Evolutionary conservation across 2,329 filamentous ascomycete genomes (phyloP), one percentile per base, ranked within the genome.

Genomic region (Fusarium phyllophilum): DNA sequence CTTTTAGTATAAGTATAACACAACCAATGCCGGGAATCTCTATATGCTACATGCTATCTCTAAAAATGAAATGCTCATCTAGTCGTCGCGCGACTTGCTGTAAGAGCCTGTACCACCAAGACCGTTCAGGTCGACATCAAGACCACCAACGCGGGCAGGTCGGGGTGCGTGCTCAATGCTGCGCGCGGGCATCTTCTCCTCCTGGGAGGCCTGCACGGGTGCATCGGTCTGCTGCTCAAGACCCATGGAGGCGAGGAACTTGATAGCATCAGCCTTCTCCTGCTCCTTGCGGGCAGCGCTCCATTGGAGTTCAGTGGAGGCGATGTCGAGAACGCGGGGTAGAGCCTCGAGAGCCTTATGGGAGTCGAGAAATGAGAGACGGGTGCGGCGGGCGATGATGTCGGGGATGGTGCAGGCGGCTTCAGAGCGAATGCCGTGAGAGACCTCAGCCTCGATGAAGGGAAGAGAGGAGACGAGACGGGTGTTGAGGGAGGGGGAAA

Each of bases 331-430:
- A 62, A 94, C 89, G 26, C 82, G 84, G 13, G 92, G 92, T 24
- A 94, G 86, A 3, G 91, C 89, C 78, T 92, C 89, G 17, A 94
- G 86, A 1, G 92, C 90, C 33, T 90, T 90, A 79, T 93, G 89
- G 4, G 91, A 91, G 81, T 94, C 93, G 72, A 94, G 83, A 84
- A 94, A 94, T n/a, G 92, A 91, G 49, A 94, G 84, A 62, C 92
- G 88, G 48, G 91, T 94, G 63, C 92, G 87, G 62, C 92, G 89
- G 22, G 92, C 90, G 64, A 94, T 87, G 41, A 94, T 88, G 79
- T 94, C 92, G 51, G 91, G 88, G 6, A 91, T 91, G 6, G 91
- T 93, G 81, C 93, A 90, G 6, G 92, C 92, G 67, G 93, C 91
- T 82, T 94, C 92, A 79, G 92, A 88, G 66, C 91, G 89, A 29